Conservation (phyloP, 257 asterid genomes). For the Salvia splendens region DNA sequence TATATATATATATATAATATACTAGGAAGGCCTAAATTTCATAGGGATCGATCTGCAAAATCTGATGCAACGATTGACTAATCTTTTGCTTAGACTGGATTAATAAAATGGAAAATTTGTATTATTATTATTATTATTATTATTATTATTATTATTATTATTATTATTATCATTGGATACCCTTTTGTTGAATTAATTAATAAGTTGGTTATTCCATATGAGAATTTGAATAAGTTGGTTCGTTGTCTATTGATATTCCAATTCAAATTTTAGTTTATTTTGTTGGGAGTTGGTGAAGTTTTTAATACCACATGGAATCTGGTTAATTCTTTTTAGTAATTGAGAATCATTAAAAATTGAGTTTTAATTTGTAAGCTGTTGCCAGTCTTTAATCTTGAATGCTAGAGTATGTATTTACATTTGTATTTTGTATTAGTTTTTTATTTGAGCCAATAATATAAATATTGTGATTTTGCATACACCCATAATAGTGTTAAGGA, state of each 20-base stretch:
- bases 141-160: too few species aligned
- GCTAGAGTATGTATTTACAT: neutral
- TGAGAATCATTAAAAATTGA: neutral
- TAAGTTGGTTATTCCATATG: too few species aligned
- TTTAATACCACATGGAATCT: constrained; percentile 12
- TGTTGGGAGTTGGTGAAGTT: constrained; percentile 9
- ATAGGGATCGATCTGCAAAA: constrained; percentile 24
- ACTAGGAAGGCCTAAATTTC: neutral
- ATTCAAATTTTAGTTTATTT: neutral
- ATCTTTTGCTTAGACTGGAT: constrained; percentile 18
- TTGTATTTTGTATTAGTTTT: neutral
- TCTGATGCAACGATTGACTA: constrained; percentile 32
- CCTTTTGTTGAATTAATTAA: constrained; percentile 1
- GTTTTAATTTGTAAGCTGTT: constrained; percentile 1
- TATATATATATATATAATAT: too few species aligned
- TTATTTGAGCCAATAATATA: neutral
- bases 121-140: neutral
- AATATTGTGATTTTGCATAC: neutral
- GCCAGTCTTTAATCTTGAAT: neutral
- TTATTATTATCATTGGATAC: constrained; percentile 25
- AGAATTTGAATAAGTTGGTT: constrained; percentile 14
- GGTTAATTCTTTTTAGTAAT: constrained; percentile 1
- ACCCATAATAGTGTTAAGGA: too few species aligned
- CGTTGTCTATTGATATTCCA: neutral
- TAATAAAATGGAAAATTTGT: neutral